Evolutionary conservation across 257 asterid species (phyloP).

Genomic region (Ehretia macrophylla): DNA sequence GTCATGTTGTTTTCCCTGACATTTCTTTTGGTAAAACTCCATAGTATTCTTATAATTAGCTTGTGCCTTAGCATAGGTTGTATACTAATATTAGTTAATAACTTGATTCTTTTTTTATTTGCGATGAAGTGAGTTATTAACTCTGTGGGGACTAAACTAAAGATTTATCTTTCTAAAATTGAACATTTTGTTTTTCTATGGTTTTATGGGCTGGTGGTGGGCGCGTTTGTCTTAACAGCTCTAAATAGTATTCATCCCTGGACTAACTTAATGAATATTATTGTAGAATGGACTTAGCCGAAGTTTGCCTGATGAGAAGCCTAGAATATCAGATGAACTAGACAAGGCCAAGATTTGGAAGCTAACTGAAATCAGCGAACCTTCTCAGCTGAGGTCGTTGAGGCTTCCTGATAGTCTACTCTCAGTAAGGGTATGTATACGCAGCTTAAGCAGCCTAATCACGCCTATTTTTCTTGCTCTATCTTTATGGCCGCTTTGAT

Average conservation of each 20-base stretch:
- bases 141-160: too few relatives aligned
- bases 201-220: too few relatives aligned
- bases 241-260: not conserved
- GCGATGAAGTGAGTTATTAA: too few relatives aligned
- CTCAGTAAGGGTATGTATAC: slow-evolving; percentile 40
- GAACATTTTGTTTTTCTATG: too few relatives aligned
- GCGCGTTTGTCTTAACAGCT: not conserved
- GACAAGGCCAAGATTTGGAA: slow-evolving; percentile 53
- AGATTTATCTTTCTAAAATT: too few relatives aligned
- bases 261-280: slow-evolving; percentile 1
- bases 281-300: slow-evolving; percentile 46
- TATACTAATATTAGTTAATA: too few relatives aligned
- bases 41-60: slow-evolving; percentile 14
- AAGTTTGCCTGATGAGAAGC: slow-evolving; percentile 34
- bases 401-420: slow-evolving; percentile 53
- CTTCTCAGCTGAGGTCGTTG: slow-evolving; percentile 46
- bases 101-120: too few relatives aligned
- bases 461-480: too few relatives aligned
- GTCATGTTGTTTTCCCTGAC: slow-evolving; percentile 36
- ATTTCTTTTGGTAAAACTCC: slow-evolving; percentile 43
- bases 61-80: too few relatives aligned
- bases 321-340: slow-evolving; percentile 41
- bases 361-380: slow-evolving; percentile 48
- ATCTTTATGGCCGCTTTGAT: too few relatives aligned
- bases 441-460: too few relatives aligned